Base-by-base conservation (phyloP, 2,329 filamentous ascomycete genomes). In the Samsoniella hepiali region DNA sequence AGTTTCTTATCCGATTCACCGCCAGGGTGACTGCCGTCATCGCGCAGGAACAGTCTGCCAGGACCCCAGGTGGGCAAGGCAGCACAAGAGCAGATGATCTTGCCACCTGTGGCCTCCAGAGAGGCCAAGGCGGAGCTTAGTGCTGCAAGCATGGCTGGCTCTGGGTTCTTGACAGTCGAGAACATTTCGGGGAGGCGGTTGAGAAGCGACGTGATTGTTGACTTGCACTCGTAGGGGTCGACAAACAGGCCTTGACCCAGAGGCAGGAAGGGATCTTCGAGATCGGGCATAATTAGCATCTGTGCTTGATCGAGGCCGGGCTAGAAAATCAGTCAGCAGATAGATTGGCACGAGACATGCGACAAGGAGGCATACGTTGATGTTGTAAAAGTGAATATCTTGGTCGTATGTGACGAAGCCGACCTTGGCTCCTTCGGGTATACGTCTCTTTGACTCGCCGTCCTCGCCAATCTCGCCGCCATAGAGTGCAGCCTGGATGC, bases 231-330 rank as follows among this genome's bases (percentile, higher is more conserved):
- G 69, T 93, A 88, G 1, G 95, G 93, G 74, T 99, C 94, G 17
- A 98, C 94, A 74, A 98, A 98, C 10, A 99, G 82, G 17, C 94
- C 93, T 64, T 96, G 91, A 67, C 91, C 92, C 22, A 99, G 81
- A 3, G 95, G 93, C 17, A 98, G 88, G 74, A 99, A 99, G 0
- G 95, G 95, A 68, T 99, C 95, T 71, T 98, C 93, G 56, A 99
- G 84, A 73, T 99, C 95, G 3, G 95, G 91, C 91, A 99, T 97
- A 58, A 99, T 93, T 81, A 99, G 87, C 92, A 99, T 97, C 73
- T 99, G 95, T 10, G 95, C 92, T 77, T 93, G 88, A 62, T 95
- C 89, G 49, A 97, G 81, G 47, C 84, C 84, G 44, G 92, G 77
- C 88, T 91, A 64, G 57, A 7, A n/a, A 22, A 56, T 74, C 63